phyloP scores from a whole-genome alignment of 2,329 filamentous ascomycete genomes.

The Davidsoniella eucalypti region DNA sequence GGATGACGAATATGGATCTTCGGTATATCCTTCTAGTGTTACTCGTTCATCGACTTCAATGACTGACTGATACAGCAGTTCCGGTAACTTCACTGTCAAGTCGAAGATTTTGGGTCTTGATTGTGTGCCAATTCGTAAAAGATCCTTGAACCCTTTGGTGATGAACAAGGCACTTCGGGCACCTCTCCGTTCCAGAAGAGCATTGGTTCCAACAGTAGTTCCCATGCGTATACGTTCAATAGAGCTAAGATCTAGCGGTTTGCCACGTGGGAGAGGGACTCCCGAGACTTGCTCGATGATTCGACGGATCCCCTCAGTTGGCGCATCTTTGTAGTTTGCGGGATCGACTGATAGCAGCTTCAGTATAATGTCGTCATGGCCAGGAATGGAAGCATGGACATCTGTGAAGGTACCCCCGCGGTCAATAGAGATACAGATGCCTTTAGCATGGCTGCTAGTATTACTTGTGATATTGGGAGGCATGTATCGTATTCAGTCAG shows the following conservation, averaged over 20 bases:
- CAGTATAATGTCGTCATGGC: slow-evolving; percentile 60
- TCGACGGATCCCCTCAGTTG: slow-evolving; percentile 76
- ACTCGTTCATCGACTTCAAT: slow-evolving; percentile 86
- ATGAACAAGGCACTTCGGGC: slow-evolving; percentile 78
- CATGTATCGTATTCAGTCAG: no score
- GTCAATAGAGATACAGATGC: slow-evolving; percentile 60
- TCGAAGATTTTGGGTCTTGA: slow-evolving; percentile 82
- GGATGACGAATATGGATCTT: slow-evolving; percentile 53
- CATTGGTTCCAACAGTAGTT: slow-evolving; percentile 88
- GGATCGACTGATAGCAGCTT: slow-evolving; percentile 85
- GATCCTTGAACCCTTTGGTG: slow-evolving; percentile 77
- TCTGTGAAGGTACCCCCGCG: slow-evolving; percentile 87
- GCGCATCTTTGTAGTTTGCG: slow-evolving; percentile 77
- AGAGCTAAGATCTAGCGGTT: slow-evolving; percentile 61
- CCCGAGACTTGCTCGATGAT: slow-evolving; percentile 64
- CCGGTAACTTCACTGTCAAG: slow-evolving; percentile 69
- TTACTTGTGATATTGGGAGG: no score
- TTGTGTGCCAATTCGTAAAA: slow-evolving; percentile 79
- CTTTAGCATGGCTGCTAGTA: slow-evolving; percentile 17
- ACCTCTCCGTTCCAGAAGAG: slow-evolving; percentile 75
- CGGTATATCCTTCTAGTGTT: slow-evolving; percentile 80
- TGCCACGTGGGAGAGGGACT: slow-evolving; percentile 61
- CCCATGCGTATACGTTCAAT: slow-evolving; percentile 94
- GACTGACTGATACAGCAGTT: slow-evolving; percentile 70
- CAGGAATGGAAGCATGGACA: slow-evolving; percentile 66